Conservation (phyloP, 768 basidiomycete genomes). For the Auriscalpium vulgare region DNA sequence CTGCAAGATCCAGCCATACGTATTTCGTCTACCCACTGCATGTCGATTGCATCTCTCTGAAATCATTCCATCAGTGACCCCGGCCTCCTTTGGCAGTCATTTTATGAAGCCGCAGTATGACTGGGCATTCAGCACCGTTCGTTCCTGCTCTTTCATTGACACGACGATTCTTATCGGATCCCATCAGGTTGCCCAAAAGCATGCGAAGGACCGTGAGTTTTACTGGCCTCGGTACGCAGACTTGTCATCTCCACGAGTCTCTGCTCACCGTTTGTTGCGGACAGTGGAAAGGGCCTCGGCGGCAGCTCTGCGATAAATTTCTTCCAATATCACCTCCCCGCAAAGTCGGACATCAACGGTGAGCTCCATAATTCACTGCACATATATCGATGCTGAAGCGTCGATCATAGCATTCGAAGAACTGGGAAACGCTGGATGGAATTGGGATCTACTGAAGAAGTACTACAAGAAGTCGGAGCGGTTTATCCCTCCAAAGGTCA, state of each 20-base stretch:
- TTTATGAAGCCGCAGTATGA: constrained; percentile 4
- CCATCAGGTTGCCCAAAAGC: constrained; percentile 4
- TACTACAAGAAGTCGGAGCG: constrained; percentile 15
- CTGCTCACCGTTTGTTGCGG: neutral
- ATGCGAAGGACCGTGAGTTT: neutral
- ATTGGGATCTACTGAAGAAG: constrained; percentile 12
- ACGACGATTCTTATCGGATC: neutral
- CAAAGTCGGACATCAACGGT: constrained; percentile 12
- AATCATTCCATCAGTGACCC: neutral
- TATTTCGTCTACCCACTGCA: neutral
- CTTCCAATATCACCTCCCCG: constrained; percentile 8
- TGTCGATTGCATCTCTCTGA: neutral
- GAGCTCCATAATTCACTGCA: neutral
- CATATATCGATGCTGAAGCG: neutral
- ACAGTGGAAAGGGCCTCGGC: constrained; percentile 20
- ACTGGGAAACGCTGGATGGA: constrained; percentile 20
- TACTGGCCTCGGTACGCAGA: constrained; percentile 1
- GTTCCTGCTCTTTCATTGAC: neutral
- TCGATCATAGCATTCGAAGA: constrained; percentile 10
- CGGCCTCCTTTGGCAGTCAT: neutral
- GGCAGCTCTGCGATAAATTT: constrained; percentile 17
- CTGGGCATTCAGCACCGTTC: constrained; percentile 7
- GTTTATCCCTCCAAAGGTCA: neutral
- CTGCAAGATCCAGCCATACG: constrained; percentile 7
- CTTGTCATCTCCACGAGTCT: neutral